Base-by-base conservation (phyloP, 1,284 basidiomycete species). In the Xerocomus amazonicus region DNA sequence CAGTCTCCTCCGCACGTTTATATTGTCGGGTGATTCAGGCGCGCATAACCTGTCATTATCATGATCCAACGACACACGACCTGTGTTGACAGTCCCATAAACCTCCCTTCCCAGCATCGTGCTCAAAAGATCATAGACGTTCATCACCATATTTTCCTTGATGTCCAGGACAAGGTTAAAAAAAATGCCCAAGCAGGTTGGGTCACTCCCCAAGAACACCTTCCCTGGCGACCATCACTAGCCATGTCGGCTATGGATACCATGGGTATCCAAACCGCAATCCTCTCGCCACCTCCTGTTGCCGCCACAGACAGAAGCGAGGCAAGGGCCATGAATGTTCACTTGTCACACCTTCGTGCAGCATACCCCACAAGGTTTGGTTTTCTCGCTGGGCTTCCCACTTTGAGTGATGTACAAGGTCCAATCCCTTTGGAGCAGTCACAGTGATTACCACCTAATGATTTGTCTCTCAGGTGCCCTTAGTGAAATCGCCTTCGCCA, bases 131-230 rank as follows among this genome's bases (percentile, higher is more conserved):
- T 77, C 51, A 77, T 88, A 57, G 86, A 88, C 60, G 66, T 87
- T 10, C 85, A 88, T 58, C 86, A 88, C 64, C 86, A 89, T 59
- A 79, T 80, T 60, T 86, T 88, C 58, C 75, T 81, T 6, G 59
- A 72, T 12, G 67, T 72, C 39, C 63, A 78, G 38, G 53, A 73
- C 51, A 80, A 82, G 56, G 62, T 56, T 37, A 70, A 72, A 36
- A 62, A 65, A 37, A 80, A 78, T 50, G 51, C 62, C 12, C 58
- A 70, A 12, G 60, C 81, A 16, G 84, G 84, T 16, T 88, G 80
- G 77, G 69, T 67, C 42, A 79, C 81, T 1, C 83, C 85, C 3
- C 53, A 69, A 33, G 83, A 76, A 54, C 81, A 81, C 59, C 62
- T 86, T 23, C 84, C 83, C 13, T 87, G 85, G 85, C 70, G 61